Percentiles rank a stretch among this genome's conserved stretches.
phyloP scores from a whole-genome alignment of 2,329 filamentous ascomycete species.

The Pleurostoma richardsiae region DNA sequence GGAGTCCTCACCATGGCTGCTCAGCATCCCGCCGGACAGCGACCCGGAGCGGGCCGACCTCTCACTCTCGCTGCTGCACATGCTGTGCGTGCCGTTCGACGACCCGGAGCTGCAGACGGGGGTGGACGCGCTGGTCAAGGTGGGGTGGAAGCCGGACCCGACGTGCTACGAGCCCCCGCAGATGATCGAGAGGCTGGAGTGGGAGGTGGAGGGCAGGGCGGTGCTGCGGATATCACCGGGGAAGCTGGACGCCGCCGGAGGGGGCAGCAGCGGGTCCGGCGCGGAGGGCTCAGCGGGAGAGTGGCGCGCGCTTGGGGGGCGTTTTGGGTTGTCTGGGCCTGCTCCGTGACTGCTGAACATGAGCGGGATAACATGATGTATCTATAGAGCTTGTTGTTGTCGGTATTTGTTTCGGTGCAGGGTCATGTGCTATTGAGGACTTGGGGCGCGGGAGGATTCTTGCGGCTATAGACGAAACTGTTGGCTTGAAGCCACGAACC shows the following conservation, averaged over 20 bases:
- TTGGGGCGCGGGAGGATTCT: too few relatives aligned
- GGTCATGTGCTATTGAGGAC: too few relatives aligned
- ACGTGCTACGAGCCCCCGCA: neutral
- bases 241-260: conserved; percentile 4
- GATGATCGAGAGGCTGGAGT: conserved; percentile 1
- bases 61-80: conserved; percentile 6
- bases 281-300: neutral
- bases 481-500: too few relatives aligned
- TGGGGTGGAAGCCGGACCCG: neutral
- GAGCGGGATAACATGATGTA: too few relatives aligned
- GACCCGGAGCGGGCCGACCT: neutral
- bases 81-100: conserved; percentile 11
- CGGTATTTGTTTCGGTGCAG: too few relatives aligned
- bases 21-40: conserved; percentile 5
- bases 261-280: conserved; percentile 4
- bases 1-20: neutral
- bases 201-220: neutral
- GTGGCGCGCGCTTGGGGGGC: too few relatives aligned
- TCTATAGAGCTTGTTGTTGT: too few relatives aligned
- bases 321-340: too few relatives aligned
- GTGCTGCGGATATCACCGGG: too few relatives aligned
- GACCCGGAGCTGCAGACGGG: neutral
- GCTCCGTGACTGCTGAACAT: too few relatives aligned
- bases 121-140: neutral
- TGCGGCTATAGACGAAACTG: too few relatives aligned